A percentile compares a stretch with the other conserved stretches of the same genome.
Conservation (phyloP, 1,284 basidiomycete species). For the Earliella scabrosa region DNA sequence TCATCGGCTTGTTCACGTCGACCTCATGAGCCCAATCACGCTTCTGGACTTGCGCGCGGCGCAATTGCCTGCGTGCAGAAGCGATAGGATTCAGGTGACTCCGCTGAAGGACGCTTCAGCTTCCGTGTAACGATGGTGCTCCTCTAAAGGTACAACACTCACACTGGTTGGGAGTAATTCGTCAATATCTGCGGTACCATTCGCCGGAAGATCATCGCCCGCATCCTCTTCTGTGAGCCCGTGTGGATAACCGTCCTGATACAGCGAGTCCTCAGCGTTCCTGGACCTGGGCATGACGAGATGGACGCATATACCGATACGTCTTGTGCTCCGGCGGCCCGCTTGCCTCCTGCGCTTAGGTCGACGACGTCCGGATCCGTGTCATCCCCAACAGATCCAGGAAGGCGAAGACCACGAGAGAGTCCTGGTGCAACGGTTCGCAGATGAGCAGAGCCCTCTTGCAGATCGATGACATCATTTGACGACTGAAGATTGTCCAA, state of each 20-base stretch:
- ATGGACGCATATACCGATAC: background rate
- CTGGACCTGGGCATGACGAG: background rate
- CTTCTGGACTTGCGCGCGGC: constrained; percentile 62
- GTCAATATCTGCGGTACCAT: constrained; percentile 66
- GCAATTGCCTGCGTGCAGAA: constrained; percentile 41
- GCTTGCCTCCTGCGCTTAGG: constrained; percentile 12
- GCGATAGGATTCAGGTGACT: constrained; percentile 60
- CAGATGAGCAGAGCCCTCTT: constrained; percentile 48
- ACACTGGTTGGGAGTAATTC: constrained; percentile 84
- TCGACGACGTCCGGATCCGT: constrained; percentile 40
- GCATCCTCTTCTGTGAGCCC: background rate
- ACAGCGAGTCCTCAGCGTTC: too few species aligned
- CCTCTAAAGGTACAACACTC: constrained; percentile 28
- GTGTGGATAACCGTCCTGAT: constrained; percentile 1
- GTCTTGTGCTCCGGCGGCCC: background rate
- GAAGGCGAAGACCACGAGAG: constrained; percentile 67
- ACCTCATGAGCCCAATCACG: constrained; percentile 99
- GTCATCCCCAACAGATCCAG: constrained; percentile 56
- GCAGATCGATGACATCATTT: constrained; percentile 37
- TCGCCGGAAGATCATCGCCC: constrained; percentile 9
- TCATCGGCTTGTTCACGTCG: constrained; percentile 88
- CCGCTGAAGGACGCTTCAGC: constrained; percentile 28
- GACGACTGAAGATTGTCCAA: constrained; percentile 61
- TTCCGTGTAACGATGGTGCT: background rate
- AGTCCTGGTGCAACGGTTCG: constrained; percentile 68